Conservation (phyloP, 805 yeast genomes). For the Maudiozyma pseudohumilis region DNA sequence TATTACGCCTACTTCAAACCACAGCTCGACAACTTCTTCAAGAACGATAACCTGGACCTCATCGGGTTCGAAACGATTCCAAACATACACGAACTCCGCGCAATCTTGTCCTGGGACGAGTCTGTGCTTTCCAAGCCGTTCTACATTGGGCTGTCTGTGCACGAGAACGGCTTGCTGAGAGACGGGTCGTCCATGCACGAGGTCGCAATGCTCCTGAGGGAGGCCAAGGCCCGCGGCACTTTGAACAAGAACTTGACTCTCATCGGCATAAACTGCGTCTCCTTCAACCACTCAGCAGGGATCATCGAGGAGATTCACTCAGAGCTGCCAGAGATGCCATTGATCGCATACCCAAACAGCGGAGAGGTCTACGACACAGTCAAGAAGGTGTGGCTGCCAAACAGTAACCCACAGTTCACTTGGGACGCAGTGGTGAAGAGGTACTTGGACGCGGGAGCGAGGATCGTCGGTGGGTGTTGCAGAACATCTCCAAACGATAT, state of each 20-base stretch:
- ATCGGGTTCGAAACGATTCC: conserved; percentile 71
- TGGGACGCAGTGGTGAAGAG: conserved; percentile 34
- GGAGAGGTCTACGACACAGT: conserved; percentile 54
- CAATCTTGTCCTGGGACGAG: conserved; percentile 34
- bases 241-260: conserved; percentile 32
- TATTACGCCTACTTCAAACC: conserved; percentile 26
- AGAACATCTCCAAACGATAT: conserved; percentile 48
- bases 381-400: conserved; percentile 34
- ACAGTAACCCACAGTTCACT: conserved; percentile 15
- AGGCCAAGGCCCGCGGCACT: conserved; percentile 11
- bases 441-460: conserved; percentile 36
- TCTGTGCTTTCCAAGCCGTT: conserved; percentile 32
- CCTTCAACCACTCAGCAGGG: conserved; percentile 32
- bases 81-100: conserved; percentile 44
- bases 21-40: conserved; percentile 42
- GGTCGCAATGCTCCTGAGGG: conserved; percentile 22
- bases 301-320: conserved; percentile 29
- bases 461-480: conserved; percentile 69
- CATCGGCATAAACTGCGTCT: conserved; percentile 64
- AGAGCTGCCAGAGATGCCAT: conserved; percentile 25
- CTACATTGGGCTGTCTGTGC: conserved; percentile 37
- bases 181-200: conserved; percentile 40
- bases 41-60: conserved; percentile 38
- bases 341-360: conserved; percentile 64
- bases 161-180: conserved; percentile 32